A percentile compares a stretch with the other conserved stretches of the same genome.
Evolutionary conservation across 129 eudicot genomes (phyloP).

Genomic region (Flaveria linearis): DNA sequence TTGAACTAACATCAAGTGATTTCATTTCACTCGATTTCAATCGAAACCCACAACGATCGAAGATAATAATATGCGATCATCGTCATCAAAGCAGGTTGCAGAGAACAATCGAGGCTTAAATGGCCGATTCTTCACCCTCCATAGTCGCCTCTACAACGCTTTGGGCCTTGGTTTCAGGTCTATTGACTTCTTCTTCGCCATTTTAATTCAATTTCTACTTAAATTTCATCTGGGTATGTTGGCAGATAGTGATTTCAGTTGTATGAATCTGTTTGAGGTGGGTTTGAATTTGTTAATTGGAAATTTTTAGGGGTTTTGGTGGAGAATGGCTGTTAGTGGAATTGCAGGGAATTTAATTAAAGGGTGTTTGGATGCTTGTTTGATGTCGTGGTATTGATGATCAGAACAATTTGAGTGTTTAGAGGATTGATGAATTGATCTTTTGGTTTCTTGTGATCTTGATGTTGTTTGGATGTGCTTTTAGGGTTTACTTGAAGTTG

Average conservation of each 20-base stretch:
- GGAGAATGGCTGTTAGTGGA: constrained; percentile 6
- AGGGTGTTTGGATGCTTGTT: background rate
- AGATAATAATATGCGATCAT: constrained; percentile 36
- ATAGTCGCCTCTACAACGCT: constrained; percentile 69
- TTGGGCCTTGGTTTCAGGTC: constrained; percentile 61
- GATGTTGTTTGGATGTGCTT: constrained; percentile 4
- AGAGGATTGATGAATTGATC: background rate
- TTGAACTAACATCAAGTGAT: background rate
- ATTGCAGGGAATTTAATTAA: background rate
- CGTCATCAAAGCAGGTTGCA: constrained; percentile 45
- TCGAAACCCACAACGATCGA: constrained; percentile 12
- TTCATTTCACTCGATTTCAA: background rate
- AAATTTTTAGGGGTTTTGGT: background rate
- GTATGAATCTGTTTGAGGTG: background rate
- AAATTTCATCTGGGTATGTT: background rate
- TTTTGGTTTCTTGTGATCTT: background rate
- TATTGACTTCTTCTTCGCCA: background rate
- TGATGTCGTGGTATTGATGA: background rate
- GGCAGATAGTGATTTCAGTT: constrained; percentile 1
- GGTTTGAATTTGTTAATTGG: constrained; percentile 9
- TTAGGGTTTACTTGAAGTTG: constrained; percentile 8
- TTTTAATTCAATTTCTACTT: background rate
- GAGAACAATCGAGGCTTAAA: constrained; percentile 54
- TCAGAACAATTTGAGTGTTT: background rate
- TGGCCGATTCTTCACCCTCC: constrained; percentile 56